These are phyloP conservation scores for Candida cerambycidarum DNA, from an alignment of 805 yeast genomes.

Conservation along the genomic window DNA sequence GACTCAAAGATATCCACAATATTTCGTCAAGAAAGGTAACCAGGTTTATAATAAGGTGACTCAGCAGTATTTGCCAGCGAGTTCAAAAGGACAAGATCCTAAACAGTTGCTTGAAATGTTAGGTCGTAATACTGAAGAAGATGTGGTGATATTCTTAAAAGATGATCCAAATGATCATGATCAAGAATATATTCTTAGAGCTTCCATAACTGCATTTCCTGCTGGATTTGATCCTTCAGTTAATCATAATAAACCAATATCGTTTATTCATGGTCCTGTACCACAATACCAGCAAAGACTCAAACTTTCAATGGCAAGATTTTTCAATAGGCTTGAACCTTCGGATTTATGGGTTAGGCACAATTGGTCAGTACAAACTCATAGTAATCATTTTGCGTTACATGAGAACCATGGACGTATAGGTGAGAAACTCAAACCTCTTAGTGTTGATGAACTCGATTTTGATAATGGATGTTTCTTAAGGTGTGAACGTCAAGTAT, in stretches of 20 bases:
- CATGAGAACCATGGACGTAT: constrained; percentile 32
- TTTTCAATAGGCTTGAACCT: constrained; percentile 55
- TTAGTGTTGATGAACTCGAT: constrained; percentile 30
- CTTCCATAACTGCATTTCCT: constrained; percentile 62
- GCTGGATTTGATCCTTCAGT: constrained; percentile 68
- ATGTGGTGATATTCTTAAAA: constrained; percentile 53
- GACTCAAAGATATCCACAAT: constrained; percentile 51
- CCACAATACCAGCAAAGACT: constrained; percentile 62
- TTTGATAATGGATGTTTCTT: constrained; percentile 34
- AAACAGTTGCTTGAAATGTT: constrained; percentile 22
- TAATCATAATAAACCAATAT: constrained; percentile 53
- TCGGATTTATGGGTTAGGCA: constrained; percentile 58
- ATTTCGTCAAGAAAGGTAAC: constrained; percentile 36
- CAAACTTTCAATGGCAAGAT: constrained; percentile 63
- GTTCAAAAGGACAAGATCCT: constrained; percentile 17
- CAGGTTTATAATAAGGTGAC: constrained; percentile 40
- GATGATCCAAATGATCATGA: constrained; percentile 35
- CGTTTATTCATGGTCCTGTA: constrained; percentile 67
- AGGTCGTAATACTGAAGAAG: constrained; percentile 56
- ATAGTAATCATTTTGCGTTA: constrained; percentile 34
- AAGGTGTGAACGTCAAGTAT: constrained; percentile 37
- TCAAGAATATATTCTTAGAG: constrained; percentile 60
- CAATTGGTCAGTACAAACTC: constrained; percentile 73
- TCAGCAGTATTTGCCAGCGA: constrained; percentile 36
- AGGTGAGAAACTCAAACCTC: constrained; percentile 25